phyloP scores from a whole-genome alignment of 441 rosid species.

The Melastoma candidum region DNA sequence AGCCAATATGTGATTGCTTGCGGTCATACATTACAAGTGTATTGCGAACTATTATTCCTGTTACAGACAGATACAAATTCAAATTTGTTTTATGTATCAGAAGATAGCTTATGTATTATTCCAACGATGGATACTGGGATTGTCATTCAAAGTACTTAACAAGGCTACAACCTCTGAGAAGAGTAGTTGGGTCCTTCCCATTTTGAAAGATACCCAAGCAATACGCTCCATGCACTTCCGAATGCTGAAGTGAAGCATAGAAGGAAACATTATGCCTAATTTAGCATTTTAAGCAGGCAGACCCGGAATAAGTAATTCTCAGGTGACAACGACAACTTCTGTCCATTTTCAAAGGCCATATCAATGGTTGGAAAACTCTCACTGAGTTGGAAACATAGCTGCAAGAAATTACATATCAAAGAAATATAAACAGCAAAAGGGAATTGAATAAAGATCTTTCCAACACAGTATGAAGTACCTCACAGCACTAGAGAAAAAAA shows the following conservation, averaged over 20 bases:
- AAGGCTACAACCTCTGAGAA: conserved; percentile 62
- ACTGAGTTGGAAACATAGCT: conserved; percentile 53
- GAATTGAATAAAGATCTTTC: conserved; percentile 1
- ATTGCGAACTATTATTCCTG: conserved; percentile 79
- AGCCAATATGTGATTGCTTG: conserved; percentile 70
- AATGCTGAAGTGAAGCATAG: conserved; percentile 47
- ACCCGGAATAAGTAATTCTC: conserved; percentile 89
- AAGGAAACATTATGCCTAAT: neutral
- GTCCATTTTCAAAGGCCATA: conserved; percentile 59
- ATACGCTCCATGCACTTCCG: conserved; percentile 67
- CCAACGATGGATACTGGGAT: too few species aligned
- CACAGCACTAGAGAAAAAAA: conserved; percentile 66
- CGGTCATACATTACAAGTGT: conserved; percentile 85
- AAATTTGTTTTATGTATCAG: too few species aligned
- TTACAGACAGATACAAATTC: too few species aligned
- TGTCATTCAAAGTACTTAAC: neutral
- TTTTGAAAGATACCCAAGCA: conserved; percentile 90
- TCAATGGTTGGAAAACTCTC: conserved; percentile 62
- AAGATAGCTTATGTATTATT: too few species aligned
- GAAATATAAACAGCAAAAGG: conserved; percentile 12
- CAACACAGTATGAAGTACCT: conserved; percentile 34
- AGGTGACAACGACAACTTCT: conserved; percentile 61
- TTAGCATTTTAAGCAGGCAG: conserved; percentile 10
- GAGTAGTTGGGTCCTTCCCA: conserved; percentile 81
- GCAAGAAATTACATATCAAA: conserved; percentile 2